Evolutionary conservation across 148 eudicot genomes (phyloP).

Genomic region (Selenicereus undatus): DNA sequence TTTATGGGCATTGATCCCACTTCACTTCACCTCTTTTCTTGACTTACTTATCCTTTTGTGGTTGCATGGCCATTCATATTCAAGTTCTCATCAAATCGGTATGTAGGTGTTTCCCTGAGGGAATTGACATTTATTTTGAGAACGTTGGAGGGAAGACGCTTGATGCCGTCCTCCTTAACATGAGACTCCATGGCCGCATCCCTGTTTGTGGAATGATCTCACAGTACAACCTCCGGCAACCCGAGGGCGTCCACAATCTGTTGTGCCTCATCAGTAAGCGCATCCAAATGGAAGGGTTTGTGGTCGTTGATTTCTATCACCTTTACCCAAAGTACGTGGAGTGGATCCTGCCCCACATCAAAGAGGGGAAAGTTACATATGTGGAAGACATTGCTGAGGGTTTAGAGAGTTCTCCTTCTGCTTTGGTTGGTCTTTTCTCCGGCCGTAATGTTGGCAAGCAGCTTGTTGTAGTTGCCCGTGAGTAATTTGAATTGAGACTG

Average conservation of each 20-base stretch:
- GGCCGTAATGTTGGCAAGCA: slow-evolving; percentile 56
- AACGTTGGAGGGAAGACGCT: slow-evolving; percentile 57
- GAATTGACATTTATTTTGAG: slow-evolving; percentile 51
- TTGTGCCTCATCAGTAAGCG: slow-evolving; percentile 32
- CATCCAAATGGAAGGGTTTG: slow-evolving; percentile 46
- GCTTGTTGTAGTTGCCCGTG: slow-evolving; percentile 37
- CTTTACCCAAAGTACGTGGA: slow-evolving; percentile 42
- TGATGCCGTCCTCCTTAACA: slow-evolving; percentile 48
- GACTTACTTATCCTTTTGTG: background rate
- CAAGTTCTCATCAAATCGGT: background rate
- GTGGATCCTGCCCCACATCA: slow-evolving; percentile 36
- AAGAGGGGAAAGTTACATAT: slow-evolving; percentile 36
- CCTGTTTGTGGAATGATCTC: slow-evolving; percentile 55
- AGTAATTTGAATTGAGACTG: slow-evolving; percentile 11
- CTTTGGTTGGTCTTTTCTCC: slow-evolving; percentile 44
- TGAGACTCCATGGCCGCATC: slow-evolving; percentile 49
- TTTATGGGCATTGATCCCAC: background rate
- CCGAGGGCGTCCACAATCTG: slow-evolving; percentile 45
- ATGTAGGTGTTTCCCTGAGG: slow-evolving; percentile 20
- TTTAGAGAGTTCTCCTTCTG: slow-evolving; percentile 42
- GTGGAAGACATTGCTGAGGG: slow-evolving; percentile 55
- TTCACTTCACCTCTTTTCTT: too few species aligned
- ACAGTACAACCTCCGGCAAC: slow-evolving; percentile 38
- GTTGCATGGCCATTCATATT: background rate
- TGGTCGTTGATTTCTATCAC: slow-evolving; percentile 31